A percentile compares a stretch with the other conserved stretches of the same genome.
Conservation (phyloP, 2,329 filamentous ascomycete genomes). For the Akanthomyces dipterigenus region DNA sequence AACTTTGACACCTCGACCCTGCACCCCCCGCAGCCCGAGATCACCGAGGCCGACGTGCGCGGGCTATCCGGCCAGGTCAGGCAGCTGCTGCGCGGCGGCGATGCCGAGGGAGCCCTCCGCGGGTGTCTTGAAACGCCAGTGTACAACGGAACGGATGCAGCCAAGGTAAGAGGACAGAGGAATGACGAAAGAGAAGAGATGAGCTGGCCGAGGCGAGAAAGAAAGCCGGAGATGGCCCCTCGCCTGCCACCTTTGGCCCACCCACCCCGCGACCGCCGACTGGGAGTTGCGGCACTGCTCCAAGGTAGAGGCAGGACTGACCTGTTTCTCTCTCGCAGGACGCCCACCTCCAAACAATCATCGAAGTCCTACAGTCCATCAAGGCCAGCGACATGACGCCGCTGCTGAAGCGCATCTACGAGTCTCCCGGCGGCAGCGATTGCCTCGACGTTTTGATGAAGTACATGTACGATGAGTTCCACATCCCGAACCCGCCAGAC, state of each 20-base stretch:
- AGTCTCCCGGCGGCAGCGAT: conserved; percentile 72
- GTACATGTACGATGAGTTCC: conserved; percentile 65
- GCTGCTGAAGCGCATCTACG: conserved; percentile 75
- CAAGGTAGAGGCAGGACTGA: neutral
- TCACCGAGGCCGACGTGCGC: conserved; percentile 71
- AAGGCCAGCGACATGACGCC: conserved; percentile 93
- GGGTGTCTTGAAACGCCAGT: conserved; percentile 81
- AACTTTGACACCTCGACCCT: conserved; percentile 90
- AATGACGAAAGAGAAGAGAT: neutral
- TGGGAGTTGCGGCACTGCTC: neutral
- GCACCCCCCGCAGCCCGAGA: conserved; percentile 66
- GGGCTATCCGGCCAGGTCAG: conserved; percentile 73
- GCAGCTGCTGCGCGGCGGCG: conserved; percentile 79
- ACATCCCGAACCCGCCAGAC: too few species aligned
- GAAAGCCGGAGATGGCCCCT: neutral
- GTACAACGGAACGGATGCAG: conserved; percentile 53
- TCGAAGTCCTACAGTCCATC: conserved; percentile 92
- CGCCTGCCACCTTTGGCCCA: too few species aligned
- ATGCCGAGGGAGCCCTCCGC: conserved; percentile 78
- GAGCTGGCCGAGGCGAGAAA: neutral
- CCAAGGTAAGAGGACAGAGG: conserved; percentile 41
- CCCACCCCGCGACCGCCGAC: too few species aligned
- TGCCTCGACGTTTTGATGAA: conserved; percentile 93
- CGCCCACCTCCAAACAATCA: conserved; percentile 76
- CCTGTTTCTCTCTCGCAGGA: conserved; percentile 48